These are phyloP conservation scores for Linanthus parryae DNA, from an alignment of 148 eudicot genomes.

Conservation along the genomic window DNA sequence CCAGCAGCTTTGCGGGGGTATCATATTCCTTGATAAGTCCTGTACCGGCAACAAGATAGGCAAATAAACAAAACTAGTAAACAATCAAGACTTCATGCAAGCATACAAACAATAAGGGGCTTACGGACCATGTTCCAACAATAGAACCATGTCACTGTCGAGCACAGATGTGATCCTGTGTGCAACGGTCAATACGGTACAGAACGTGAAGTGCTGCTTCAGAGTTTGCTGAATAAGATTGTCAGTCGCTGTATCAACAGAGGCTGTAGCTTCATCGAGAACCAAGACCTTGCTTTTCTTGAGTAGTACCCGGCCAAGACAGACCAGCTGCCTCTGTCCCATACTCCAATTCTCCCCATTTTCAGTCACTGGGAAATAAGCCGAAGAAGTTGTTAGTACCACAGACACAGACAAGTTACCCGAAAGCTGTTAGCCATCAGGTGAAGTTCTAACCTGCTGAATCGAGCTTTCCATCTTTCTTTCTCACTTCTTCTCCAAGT, in stretches of 20 bases:
- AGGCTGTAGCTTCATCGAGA: slow-evolving; percentile 60
- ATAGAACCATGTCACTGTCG: slow-evolving; percentile 68
- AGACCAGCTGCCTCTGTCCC: slow-evolving; percentile 57
- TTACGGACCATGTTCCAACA: slow-evolving; percentile 41
- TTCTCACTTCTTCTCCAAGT: slow-evolving; percentile 76
- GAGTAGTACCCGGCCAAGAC: slow-evolving; percentile 50
- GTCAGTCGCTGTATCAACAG: slow-evolving; percentile 60
- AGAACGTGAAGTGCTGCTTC: slow-evolving; percentile 29
- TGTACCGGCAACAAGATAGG: slow-evolving; percentile 12
- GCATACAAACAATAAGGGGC: no score
- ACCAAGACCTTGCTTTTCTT: slow-evolving; percentile 51
- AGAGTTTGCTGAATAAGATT: slow-evolving; percentile 44
- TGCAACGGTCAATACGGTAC: slow-evolving; percentile 41
- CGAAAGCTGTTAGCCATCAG: neutral
- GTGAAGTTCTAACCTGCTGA: slow-evolving; percentile 44
- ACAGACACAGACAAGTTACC: neutral
- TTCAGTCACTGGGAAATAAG: slow-evolving; percentile 38
- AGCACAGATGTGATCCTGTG: slow-evolving; percentile 57
- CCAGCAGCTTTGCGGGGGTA: slow-evolving; percentile 54
- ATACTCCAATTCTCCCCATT: slow-evolving; percentile 62
- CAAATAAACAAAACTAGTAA: no score
- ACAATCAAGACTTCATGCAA: no score
- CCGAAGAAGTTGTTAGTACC: no score
- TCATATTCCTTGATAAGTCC: slow-evolving; percentile 53
- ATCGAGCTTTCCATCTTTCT: slow-evolving; percentile 74